Conservation (phyloP, 164 flowering plant species). For the Buxus sempervirens region DNA sequence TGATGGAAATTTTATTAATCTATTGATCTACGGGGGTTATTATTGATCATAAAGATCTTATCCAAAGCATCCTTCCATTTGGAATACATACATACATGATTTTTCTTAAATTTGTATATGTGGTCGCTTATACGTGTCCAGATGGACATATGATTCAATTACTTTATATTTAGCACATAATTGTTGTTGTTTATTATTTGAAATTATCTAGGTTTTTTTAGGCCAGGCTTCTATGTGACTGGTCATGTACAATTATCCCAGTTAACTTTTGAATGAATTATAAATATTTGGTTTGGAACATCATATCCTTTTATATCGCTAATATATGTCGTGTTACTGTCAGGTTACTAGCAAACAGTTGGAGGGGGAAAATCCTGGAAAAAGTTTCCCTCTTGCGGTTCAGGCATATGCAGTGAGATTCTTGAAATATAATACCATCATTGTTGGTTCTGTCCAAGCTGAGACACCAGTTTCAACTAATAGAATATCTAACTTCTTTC, state of each 20-base stretch:
- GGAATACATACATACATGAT: no score
- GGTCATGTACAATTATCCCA: no score
- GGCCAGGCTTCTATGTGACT: not conserved
- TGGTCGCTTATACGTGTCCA: no score
- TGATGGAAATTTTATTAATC: not conserved
- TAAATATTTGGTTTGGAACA: not conserved
- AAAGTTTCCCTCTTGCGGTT: conserved; percentile 28
- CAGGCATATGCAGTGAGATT: conserved; percentile 76
- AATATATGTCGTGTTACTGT: not conserved
- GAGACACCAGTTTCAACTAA: conserved; percentile 72
- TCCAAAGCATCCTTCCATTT: not conserved
- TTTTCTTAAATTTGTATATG: no score
- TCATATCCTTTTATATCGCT: not conserved
- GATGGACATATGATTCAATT: no score
- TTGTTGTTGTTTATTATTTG: no score
- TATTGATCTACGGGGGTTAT: not conserved
- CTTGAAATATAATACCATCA: conserved; percentile 45
- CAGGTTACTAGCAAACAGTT: conserved; percentile 39
- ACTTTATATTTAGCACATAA: no score
- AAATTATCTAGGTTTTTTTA: no score
- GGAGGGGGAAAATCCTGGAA: conserved; percentile 24
- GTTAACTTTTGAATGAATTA: no score
- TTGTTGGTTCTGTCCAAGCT: conserved; percentile 32
- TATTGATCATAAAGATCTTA: not conserved
- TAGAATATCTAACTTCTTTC: conserved; percentile 36